phyloP scores from a whole-genome alignment of 1,284 basidiomycete genomes.

The Porodaedalea pini region DNA sequence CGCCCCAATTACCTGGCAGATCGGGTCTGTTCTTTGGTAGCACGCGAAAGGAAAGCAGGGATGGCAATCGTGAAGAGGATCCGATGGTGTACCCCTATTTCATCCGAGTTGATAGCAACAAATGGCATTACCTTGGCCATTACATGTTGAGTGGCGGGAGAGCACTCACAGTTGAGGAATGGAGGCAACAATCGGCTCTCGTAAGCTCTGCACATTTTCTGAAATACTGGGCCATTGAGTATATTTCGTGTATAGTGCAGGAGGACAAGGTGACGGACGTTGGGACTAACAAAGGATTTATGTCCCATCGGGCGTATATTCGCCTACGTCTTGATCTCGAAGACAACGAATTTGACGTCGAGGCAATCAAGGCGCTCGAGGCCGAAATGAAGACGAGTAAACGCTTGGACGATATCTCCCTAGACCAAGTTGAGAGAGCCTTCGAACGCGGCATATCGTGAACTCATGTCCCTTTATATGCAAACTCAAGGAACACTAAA shows the following conservation, averaged over 20 bases:
- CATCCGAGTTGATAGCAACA: neutral
- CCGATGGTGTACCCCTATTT: neutral
- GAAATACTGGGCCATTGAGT: neutral
- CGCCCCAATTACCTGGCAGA: neutral
- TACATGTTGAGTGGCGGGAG: neutral
- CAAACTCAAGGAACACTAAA: neutral
- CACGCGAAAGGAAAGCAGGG: neutral
- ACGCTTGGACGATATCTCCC: neutral
- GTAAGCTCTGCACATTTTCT: neutral
- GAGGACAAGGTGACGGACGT: neutral
- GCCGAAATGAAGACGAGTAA: neutral
- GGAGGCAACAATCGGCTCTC: neutral
- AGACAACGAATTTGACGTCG: neutral
- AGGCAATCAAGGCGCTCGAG: neutral
- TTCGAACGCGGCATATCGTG: neutral
- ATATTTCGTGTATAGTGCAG: neutral
- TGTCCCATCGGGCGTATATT: neutral
- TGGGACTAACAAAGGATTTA: neutral
- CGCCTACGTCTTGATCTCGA: neutral
- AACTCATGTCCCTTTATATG: neutral
- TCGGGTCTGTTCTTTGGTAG: neutral
- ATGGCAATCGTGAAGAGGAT: too few relatives aligned
- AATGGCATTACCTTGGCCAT: conserved; percentile 1
- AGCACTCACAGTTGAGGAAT: neutral
- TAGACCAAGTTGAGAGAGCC: neutral